Evolutionary conservation across 2,329 filamentous ascomycete genomes (phyloP), one percentile per base, ranked within the genome.

Genomic region (Tolypocladium sp.): DNA sequence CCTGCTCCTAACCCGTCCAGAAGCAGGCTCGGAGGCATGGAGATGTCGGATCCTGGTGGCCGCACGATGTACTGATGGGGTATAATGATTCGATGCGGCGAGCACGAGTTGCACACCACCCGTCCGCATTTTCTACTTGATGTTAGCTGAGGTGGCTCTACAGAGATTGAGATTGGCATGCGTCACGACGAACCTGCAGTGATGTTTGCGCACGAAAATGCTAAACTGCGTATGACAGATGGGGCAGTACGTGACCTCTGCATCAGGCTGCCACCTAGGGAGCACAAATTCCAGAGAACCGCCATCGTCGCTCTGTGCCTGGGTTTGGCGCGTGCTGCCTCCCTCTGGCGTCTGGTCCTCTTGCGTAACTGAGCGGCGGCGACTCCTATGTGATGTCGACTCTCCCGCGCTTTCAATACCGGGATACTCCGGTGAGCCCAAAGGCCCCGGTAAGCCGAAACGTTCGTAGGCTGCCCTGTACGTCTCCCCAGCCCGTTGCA

Each of bases 51-150:
- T 59, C 71, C 79, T 1, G 89, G 88, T 3, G 90, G 89, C 55
- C 88, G 88, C 33, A 97, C 92, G 64, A 97, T 96, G 71, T 91
- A 97, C 69, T 94, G 90, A 64, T 92, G 84, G 1, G 93, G 93
- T 63, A 97, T 97, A 4, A 90, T 96, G 69, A 97, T 97, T 62
- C 92, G 85, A 73, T 97, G 93, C 4, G 93, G 93, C 3, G 93
- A 97, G 76, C 93, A 97, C 25, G 85, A 81, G 60, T 87, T 86
- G 73, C 93, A 97, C 30, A 97, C 93, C 10, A 97, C 92, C 62
- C 92, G 82, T 53, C 93, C 93, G 70, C 93, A 97, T 82, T 96
- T 97, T 65, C 87, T 89, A 55, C 4, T 25, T 17, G n/a, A 17
- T 8, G 53, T 69, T 53, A 67, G 65, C 57, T 38, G 17, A 44